Evolutionary conservation across 768 basidiomycete genomes (phyloP).

Genomic region (Boletus insuetus): DNA sequence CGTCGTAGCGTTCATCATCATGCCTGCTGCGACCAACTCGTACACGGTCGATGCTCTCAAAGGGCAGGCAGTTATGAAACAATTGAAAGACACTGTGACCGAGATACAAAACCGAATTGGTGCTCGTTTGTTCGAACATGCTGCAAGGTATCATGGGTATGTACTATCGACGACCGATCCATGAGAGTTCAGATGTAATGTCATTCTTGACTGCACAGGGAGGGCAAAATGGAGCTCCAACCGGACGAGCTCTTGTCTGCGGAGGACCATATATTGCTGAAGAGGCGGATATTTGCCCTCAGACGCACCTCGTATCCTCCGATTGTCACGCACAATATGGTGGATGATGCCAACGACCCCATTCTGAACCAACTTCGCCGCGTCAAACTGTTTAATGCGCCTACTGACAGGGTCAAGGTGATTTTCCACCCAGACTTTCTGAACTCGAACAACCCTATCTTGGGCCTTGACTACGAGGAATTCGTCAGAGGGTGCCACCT

Average conservation of each 20-base stretch:
- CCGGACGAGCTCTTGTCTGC: slow-evolving; percentile 78
- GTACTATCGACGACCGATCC: slow-evolving; percentile 23
- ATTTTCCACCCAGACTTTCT: slow-evolving; percentile 98
- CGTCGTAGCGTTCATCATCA: slow-evolving; percentile 97
- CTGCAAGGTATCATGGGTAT: slow-evolving; percentile 88
- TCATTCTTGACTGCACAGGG: slow-evolving; percentile 37
- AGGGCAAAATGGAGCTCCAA: slow-evolving; percentile 71
- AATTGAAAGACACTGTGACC: slow-evolving; percentile 90
- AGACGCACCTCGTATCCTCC: slow-evolving; percentile 95
- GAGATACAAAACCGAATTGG: slow-evolving; percentile 95
- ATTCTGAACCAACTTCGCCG: slow-evolving; percentile 93
- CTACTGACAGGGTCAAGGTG: slow-evolving; percentile 91
- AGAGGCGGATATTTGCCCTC: slow-evolving; percentile 94
- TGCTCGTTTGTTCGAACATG: slow-evolving; percentile 88
- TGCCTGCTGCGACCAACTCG: slow-evolving; percentile 94
- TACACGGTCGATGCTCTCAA: slow-evolving; percentile 98
- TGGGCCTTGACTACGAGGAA: slow-evolving; percentile 98
- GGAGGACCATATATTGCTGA: slow-evolving; percentile 92
- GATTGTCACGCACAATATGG: slow-evolving; percentile 98
- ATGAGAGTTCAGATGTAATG: background rate
- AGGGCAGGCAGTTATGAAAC: slow-evolving; percentile 95
- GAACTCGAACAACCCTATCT: slow-evolving; percentile 95
- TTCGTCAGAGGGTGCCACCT: slow-evolving; percentile 98
- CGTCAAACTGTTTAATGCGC: slow-evolving; percentile 88
- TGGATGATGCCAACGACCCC: slow-evolving; percentile 87